Evolutionary conservation across 2,329 filamentous ascomycete species (phyloP), one percentile per base, ranked within the genome.

Genomic region (Scortechinia acanthostroma): DNA sequence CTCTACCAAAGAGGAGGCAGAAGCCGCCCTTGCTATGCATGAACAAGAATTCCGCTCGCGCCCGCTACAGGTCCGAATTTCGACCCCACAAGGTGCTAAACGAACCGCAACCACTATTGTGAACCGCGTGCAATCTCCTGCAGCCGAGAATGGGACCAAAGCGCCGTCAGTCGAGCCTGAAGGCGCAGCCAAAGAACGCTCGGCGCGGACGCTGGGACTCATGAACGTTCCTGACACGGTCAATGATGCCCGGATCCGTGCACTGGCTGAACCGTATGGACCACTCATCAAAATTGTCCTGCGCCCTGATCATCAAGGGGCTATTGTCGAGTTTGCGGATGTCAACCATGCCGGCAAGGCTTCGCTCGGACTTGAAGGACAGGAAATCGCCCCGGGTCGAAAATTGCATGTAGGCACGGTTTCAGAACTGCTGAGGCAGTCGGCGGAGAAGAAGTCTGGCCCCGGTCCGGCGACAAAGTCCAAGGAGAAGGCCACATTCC

Each of bases 201-300:
- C 70, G 22, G 77, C 82, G 43, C 82, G 89, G 44, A 93, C 88
- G 1, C 74, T 97, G 43, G 85, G 84, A 6, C 69, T 98, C 21
- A 78, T 96, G 64, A 86, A 91, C 50, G 70, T 98, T 1, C 89
- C 93, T 1, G 93, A 97, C 57, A 97, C 91, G 0, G 80, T 97
- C 55, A 96, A 94, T 51, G 88, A 95, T 55, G 80, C 86, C 1
- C 88, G 91, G 22, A 79, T 98, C 45, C 79, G 79, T 40, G 74
- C 81, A 0, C 68, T 94, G 2, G 80, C 86, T 5, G 84, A 89
- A 53, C 74, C 80, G 1, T 74, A 83, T 40, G 90, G 89, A 1
- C 63, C 73, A 1, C 72, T 96, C 20, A 72, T 83, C 50, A 91
- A 91, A 60, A 73, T 97, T 3, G 73, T 86, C 13, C 72, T 96